Conservation (phyloP, 306 rosid species). For the barrel medic (Medicago truncatula) region MtrunA17r5.0-ANR NC_053047.1:28201501-28202000, state of each 20-base stretch:
- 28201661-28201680: conserved; percentile 39
- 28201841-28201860: conserved; percentile 57
- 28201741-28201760: conserved; percentile 94
- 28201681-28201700: conserved; percentile 58
- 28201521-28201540: conserved; percentile 56
- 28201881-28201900: conserved; percentile 88
- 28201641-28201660: conserved; percentile 44
- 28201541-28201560: conserved; percentile 76
- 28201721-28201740: conserved; percentile 61
- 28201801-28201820: conserved; percentile 67
- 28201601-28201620: conserved; percentile 75
- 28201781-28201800: conserved; percentile 72
- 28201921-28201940: conserved; percentile 57
- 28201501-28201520: conserved; percentile 64
- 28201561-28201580: conserved; percentile 51
- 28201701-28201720: conserved; percentile 67
- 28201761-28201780: conserved; percentile 64
- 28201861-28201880: conserved; percentile 73
- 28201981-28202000: conserved; percentile 85
- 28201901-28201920: conserved; percentile 82
- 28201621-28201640: conserved; percentile 48
- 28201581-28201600: conserved; percentile 34
- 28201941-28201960: conserved; percentile 68
- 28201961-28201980: conserved; percentile 73
- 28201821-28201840: conserved; percentile 62